These are phyloP conservation scores for Neopestalotiopsis rosae DNA, from an alignment of 2,329 filamentous ascomycete species.

Conservation along the genomic window DNA sequence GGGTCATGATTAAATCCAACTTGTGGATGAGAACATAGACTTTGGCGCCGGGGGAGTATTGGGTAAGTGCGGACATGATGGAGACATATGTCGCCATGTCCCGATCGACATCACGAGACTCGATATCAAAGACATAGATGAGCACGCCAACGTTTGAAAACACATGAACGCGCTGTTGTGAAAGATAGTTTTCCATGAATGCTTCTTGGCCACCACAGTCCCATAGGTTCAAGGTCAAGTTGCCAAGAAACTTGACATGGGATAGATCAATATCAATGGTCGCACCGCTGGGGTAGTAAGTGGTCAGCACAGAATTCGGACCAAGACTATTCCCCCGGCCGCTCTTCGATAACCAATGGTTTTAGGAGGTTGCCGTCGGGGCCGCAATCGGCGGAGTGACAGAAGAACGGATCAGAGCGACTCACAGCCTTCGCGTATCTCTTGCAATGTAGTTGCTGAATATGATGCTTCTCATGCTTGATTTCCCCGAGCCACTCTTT, in stretches of 20 bases:
- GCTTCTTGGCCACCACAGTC: conserved; percentile 98
- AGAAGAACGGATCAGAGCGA: conserved; percentile 17
- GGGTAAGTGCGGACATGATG: conserved; percentile 85
- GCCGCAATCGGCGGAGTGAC: not conserved
- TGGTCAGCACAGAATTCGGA: not conserved
- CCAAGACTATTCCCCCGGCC: not conserved
- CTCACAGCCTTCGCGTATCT: conserved; percentile 82
- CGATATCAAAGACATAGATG: conserved; percentile 99
- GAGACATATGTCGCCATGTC: conserved; percentile 92
- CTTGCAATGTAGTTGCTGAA: conserved; percentile 99
- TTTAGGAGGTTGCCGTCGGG: conserved; percentile 4
- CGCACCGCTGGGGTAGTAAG: conserved; percentile 63
- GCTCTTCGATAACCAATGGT: not conserved
- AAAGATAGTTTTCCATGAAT: conserved; percentile 98
- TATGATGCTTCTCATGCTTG: conserved; percentile 97
- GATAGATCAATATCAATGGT: conserved; percentile 99
- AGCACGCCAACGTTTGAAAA: conserved; percentile 96
- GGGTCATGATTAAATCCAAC: conserved; percentile 91
- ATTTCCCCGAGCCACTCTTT: conserved; percentile 96
- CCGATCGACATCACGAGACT: conserved; percentile 90
- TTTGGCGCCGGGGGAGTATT: conserved; percentile 80
- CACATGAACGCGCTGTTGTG: conserved; percentile 92
- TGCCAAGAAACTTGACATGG: conserved; percentile 98
- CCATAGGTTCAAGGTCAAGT: conserved; percentile 96
- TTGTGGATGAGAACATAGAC: conserved; percentile 98